Evolutionary conservation across 345 rosid species (phyloP).

Genomic region (Ailanthus altissimus): DNA sequence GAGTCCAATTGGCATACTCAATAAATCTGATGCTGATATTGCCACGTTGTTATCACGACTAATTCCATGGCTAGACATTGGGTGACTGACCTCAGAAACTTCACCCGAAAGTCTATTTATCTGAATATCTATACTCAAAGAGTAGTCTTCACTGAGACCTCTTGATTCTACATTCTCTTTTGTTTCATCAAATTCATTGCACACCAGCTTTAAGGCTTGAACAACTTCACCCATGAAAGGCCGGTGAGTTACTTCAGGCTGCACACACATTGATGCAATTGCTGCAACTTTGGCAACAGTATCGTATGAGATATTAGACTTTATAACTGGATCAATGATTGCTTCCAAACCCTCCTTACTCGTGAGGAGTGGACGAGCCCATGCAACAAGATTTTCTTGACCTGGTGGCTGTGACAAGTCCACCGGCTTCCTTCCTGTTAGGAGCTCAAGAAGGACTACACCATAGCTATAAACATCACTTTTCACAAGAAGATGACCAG

Average conservation of each 20-base stretch:
- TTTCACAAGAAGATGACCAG: conserved; percentile 72
- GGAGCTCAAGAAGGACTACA: conserved; percentile 74
- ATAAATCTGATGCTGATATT: conserved; percentile 34
- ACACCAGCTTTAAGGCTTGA: conserved; percentile 67
- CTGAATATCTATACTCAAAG: conserved; percentile 27
- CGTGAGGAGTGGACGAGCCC: conserved; percentile 67
- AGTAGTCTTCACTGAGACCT: conserved; percentile 22
- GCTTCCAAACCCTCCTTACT: conserved; percentile 51
- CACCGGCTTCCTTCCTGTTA: conserved; percentile 68
- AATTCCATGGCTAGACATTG: conserved; percentile 13
- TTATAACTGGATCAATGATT: conserved; percentile 45
- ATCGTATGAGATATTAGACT: conserved; percentile 41
- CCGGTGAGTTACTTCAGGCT: conserved; percentile 63
- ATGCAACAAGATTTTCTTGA: conserved; percentile 66
- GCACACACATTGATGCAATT: conserved; percentile 73
- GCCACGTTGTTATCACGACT: conserved; percentile 21
- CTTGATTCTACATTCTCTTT: conserved; percentile 28
- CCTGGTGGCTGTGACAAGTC: conserved; percentile 69
- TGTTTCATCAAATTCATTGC: conserved; percentile 51
- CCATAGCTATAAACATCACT: conserved; percentile 82
- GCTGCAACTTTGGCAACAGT: conserved; percentile 64
- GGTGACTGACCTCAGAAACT: conserved; percentile 26
- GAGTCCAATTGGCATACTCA: conserved; percentile 21
- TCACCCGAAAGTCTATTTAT: conserved; percentile 28
- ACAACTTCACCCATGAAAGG: conserved; percentile 78